A percentile compares a stretch with the other conserved stretches of the same genome.
These are phyloP conservation scores for Leishmania arabica DNA, from an alignment of 208 protist species.

Conservation along the genomic window DNA sequence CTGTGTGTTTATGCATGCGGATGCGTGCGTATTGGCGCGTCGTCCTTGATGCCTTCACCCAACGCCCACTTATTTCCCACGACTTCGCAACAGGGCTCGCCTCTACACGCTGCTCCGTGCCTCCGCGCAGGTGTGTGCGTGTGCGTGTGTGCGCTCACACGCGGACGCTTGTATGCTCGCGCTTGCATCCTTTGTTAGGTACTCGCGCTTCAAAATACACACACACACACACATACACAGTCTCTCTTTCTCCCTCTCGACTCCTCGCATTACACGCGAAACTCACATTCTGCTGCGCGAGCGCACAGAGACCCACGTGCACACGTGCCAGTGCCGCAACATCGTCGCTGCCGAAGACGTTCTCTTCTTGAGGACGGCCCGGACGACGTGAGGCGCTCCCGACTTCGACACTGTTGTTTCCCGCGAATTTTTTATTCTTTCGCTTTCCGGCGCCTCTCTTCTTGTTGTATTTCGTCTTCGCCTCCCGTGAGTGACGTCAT, in stretches of 20 bases:
- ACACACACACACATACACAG: not conserved
- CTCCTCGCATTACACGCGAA: not conserved
- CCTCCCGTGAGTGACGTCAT: not conserved
- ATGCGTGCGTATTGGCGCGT: not conserved
- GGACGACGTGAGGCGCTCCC: not conserved
- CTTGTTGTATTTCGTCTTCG: not conserved
- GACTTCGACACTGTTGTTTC: not conserved
- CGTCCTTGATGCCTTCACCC: not conserved
- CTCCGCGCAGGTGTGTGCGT: not conserved
- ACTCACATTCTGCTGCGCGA: not conserved
- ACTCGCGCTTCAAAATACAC: not conserved
- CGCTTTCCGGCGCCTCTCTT: not conserved
- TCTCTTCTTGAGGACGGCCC: not conserved
- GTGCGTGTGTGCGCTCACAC: not conserved
- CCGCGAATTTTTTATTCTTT: not conserved
- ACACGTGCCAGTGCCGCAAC: not conserved
- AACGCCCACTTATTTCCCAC: not conserved
- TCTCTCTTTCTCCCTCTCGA: not conserved
- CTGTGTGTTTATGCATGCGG: not conserved
- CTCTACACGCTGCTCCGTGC: not conserved
- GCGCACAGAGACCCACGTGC: not conserved
- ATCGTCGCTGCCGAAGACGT: not conserved
- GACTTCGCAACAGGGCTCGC: not conserved
- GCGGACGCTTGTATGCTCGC: too few relatives aligned
- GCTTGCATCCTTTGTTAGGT: not conserved